phyloP scores from a whole-genome alignment of 1,284 basidiomycete genomes.

The Schizophyllum amplum region DNA sequence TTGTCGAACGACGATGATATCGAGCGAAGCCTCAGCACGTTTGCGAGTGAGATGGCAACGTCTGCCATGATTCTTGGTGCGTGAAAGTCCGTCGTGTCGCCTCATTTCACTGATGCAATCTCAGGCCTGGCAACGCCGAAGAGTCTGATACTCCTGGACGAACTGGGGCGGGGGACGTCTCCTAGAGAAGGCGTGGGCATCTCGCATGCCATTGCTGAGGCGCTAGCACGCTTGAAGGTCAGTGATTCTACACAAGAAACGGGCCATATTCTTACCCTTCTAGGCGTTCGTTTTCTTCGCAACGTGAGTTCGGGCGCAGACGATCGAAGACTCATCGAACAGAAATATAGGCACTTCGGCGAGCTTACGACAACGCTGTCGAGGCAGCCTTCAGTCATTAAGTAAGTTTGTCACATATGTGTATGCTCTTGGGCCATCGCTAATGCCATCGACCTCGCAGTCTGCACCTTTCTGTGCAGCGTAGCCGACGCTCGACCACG shows the following conservation, averaged over 20 bases:
- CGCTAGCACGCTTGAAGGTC: conserved; percentile 69
- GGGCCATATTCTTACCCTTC: background rate
- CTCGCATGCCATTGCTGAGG: conserved; percentile 88
- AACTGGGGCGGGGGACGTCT: conserved; percentile 85
- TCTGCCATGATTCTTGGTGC: conserved; percentile 81
- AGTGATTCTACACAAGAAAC: conserved; percentile 10
- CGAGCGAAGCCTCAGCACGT: conserved; percentile 84
- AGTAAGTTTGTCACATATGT: conserved; percentile 38
- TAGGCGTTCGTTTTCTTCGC: conserved; percentile 86
- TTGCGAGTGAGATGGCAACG: conserved; percentile 88
- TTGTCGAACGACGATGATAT: conserved; percentile 90
- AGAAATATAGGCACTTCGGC: conserved; percentile 57
- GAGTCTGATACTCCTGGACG: conserved; percentile 83
- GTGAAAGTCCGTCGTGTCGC: conserved; percentile 2
- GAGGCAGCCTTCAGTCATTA: conserved; percentile 62
- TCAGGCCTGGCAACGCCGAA: conserved; percentile 67
- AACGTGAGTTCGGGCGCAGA: conserved; percentile 45
- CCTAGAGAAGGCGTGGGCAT: conserved; percentile 84
- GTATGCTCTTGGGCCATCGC: conserved; percentile 17
- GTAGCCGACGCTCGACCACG: conserved; percentile 39
- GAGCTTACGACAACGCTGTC: conserved; percentile 67
- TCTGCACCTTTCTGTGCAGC: conserved; percentile 73
- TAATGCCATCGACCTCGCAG: conserved; percentile 29
- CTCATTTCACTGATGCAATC: background rate
- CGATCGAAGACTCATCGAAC: background rate